These are phyloP conservation scores for Saccharomycopsis schoenii DNA, from an alignment of 805 yeast genomes.

Conservation along the genomic window DNA sequence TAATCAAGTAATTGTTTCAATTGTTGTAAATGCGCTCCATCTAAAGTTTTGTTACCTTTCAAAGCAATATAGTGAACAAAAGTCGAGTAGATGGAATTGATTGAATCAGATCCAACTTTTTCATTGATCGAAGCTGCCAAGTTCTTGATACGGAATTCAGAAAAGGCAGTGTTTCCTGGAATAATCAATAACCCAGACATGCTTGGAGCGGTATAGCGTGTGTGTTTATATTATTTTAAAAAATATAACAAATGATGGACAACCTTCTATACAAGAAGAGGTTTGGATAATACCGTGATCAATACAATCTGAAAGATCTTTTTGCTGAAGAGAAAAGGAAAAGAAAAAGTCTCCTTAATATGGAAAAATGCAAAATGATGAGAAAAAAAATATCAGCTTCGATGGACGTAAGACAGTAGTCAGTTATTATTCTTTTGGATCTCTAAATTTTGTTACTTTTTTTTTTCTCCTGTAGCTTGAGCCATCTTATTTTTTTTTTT, in stretches of 20 bases:
- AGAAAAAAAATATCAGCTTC: not conserved
- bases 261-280: not conserved
- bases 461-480: not conserved
- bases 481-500: not conserved
- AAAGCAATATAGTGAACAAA: constrained; percentile 75
- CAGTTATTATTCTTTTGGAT: not conserved
- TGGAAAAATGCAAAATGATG: not conserved
- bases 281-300: not conserved
- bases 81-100: constrained; percentile 61
- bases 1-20: constrained; percentile 61
- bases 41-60: constrained; percentile 28
- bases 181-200: constrained; percentile 27
- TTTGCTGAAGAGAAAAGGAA: not conserved
- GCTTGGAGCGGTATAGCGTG: not conserved
- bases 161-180: constrained; percentile 87
- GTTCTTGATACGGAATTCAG: constrained; percentile 72
- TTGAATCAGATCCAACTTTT: constrained; percentile 39
- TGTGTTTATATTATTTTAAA: too few species aligned
- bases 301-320: not conserved
- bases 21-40: constrained; percentile 31
- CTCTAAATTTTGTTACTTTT: not conserved
- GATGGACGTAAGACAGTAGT: not conserved
- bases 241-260: not conserved
- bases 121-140: constrained; percentile 65
- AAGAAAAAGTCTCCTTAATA: not conserved